Base-by-base conservation (phyloP, 495 filamentous ascomycete species). In the Mycothermus thermophilus region DNA sequence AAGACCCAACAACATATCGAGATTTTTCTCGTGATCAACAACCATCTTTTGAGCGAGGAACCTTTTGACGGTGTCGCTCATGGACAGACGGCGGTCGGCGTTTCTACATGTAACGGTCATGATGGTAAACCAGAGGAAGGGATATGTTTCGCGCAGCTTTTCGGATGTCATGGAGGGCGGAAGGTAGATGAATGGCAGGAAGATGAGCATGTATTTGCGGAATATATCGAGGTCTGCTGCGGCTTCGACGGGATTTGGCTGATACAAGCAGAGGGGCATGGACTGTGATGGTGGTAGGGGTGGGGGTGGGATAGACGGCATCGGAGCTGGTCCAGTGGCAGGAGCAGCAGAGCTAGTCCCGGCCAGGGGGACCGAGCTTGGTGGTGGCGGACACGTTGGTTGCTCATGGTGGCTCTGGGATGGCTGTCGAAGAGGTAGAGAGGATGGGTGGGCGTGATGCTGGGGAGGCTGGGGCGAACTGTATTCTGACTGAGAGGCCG, bases 1-100 rank as follows among this genome's bases (percentile, higher is more conserved):
- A 8, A 74, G 33, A 5, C 66, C 74, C n/a, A 69, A 51, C 4
- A 78, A 60, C 17, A 76, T 54, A 38, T 76, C 74, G 16, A 75
- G 44, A 34, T 48, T 69, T 43, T 61, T 64, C n/a, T 63, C 55
- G 18, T 52, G 38, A 8, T 68, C 59, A n/a, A 70, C 40, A 6
- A 73, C 41, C 33, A 72, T 46, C 40, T 63, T 62, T 25, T 69
- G 57, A 2, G 60, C 59, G 10, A 74, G 30, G 16, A 51, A 25
- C 46, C 51, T 44, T 58, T 62, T 34, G 64, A 68, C 45, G 0
- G 44, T 32, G 17, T 51, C 43, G 29, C 44, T 39, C 51, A 54
- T 54, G 19, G 35, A 16, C 9, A 44, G 32, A 17, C 49, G 47
- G 4, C 27, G 34, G 10, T 43, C 43, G 1, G 27, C 34, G 9